These are phyloP conservation scores for Diaporthe caulivora DNA, from an alignment of 2,329 filamentous ascomycete species.

Conservation along the genomic window DNA sequence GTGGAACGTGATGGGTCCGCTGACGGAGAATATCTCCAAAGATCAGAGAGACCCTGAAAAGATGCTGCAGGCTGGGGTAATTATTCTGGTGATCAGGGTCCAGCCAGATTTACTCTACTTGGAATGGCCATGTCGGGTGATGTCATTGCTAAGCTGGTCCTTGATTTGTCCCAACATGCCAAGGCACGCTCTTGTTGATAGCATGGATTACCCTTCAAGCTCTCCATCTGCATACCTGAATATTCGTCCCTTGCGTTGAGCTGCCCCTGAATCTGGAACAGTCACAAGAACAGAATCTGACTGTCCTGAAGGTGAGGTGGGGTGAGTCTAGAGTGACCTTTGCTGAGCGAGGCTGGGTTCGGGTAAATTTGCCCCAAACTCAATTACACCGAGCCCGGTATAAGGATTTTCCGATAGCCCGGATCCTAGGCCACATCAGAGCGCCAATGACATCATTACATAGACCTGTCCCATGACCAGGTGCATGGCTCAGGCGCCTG, in stretches of 20 bases:
- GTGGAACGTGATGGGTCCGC: neutral
- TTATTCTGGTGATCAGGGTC: neutral
- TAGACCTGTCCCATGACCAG: too few relatives aligned
- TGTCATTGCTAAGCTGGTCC: constrained; percentile 12
- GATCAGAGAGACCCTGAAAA: neutral
- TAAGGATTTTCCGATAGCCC: neutral
- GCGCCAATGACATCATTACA: too few relatives aligned
- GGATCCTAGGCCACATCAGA: neutral
- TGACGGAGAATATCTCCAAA: neutral
- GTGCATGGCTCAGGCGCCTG: too few relatives aligned
- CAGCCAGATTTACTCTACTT: neutral
- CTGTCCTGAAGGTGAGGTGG: neutral
- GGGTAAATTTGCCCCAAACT: neutral
- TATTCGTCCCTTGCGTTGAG: neutral
- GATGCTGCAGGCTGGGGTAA: neutral
- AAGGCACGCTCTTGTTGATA: neutral
- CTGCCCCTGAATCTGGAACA: neutral
- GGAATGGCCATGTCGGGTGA: constrained; percentile 15
- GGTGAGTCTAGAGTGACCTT: neutral
- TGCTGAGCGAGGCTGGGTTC: neutral
- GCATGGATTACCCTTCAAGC: neutral
- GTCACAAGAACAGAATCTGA: neutral
- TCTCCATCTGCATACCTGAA: neutral
- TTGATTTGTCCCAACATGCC: neutral
- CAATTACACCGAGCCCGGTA: neutral